Base-by-base conservation (phyloP, 2,329 filamentous ascomycete genomes). In the Alternaria sp. region DNA sequence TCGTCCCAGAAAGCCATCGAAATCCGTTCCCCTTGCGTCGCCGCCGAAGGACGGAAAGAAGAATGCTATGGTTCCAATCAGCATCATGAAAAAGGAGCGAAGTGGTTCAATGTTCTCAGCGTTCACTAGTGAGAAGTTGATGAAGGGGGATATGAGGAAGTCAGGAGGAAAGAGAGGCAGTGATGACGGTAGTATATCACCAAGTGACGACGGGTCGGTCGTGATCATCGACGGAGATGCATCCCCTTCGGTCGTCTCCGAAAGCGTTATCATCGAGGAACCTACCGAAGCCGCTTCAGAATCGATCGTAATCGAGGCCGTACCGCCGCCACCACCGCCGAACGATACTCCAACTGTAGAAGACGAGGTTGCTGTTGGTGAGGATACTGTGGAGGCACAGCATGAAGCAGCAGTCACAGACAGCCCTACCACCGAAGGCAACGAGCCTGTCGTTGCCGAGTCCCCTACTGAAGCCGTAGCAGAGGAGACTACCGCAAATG, bases 21-120 rank as follows among this genome's bases (percentile, higher is more conserved):
- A 69, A 32, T 43, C 68, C 24, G 26, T 32, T 36, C 59, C 70
- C 14, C 26, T 70, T 14, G 51, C 65, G 28, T 53, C 65, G n/a
- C 57, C 71, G 16, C 54, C 65, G 12, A 75, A 77, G 54, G 73
- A 76, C 28, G 67, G 73, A n/a, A 76, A 71, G 61, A 75, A 75
- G 53, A 67, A 63, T 58, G 57, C 54, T 36, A 48, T 53, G 18
- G 46, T 66, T 49, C 59, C 67, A 47, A 54, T 68, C 6, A 56
- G 56, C 32, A 63, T 60, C 3, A 51, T 65, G 14, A 73, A 73
- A 60, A 74, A 66, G 48, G 65, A 69, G 30, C 61, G 68, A 18
- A 63, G 64, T 5, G 54, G 57, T 26, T 72, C 69, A 0, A 57
- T 68, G 8, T 48, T 69, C 11, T 69, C 68, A 4, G 56, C 66